Percentiles rank a stretch among this genome's conserved stretches.
These are phyloP conservation scores for Fraxinus latifolia DNA, from an alignment of 305 asterid genomes.

Conservation along the genomic window DNA sequence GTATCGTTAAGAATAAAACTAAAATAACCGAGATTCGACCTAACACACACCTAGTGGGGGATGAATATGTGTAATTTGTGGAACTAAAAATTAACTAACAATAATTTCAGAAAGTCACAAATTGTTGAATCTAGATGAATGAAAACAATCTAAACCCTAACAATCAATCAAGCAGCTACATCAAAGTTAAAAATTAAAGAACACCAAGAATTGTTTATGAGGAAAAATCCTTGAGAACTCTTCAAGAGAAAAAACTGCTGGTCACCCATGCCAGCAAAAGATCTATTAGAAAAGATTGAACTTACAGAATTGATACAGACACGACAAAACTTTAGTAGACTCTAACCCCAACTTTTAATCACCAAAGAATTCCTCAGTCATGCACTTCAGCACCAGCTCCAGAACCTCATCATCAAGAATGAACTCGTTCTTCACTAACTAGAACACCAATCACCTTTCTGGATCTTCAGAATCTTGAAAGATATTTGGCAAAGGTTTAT, in stretches of 20 bases:
- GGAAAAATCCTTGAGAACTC: not conserved
- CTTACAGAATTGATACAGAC: not conserved
- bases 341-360: not conserved
- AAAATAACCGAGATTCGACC: not conserved
- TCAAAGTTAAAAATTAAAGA: not conserved
- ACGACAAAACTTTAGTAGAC: not conserved
- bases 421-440: not conserved
- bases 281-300: not conserved
- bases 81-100: not conserved
- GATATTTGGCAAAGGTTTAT: not conserved
- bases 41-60: not conserved
- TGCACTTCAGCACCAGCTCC: not conserved
- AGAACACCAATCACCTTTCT: not conserved
- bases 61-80: not conserved
- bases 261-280: not conserved
- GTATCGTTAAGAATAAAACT: too few species aligned
- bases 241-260: not conserved
- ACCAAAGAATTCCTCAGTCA: not conserved
- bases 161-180: not conserved
- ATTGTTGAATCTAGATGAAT: not conserved
- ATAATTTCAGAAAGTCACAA: not conserved
- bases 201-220: not conserved
- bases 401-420: not conserved
- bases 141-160: too few species aligned
- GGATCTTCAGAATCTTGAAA: not conserved